Base-by-base conservation (phyloP, 2,329 filamentous ascomycete genomes). In the Claviceps pazoutovae region DNA sequence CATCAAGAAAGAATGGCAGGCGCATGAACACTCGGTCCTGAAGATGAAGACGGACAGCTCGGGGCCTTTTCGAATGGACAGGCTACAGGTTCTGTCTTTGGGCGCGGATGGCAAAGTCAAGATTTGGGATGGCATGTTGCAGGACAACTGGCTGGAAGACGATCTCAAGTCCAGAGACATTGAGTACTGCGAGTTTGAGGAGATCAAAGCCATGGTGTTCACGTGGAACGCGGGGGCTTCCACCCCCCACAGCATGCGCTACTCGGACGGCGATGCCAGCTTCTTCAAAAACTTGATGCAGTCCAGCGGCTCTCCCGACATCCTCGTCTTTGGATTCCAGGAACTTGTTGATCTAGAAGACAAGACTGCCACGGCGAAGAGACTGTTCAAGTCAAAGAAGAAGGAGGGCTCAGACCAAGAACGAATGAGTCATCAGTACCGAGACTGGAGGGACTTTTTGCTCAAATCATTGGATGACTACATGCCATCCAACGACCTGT, bases 211-310 rank as follows among this genome's bases (percentile, higher is more conserved):
- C 13, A 73, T 88, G 39, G 80, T 95, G 26, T 77, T 97, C 72
- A 96, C 90, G 0, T 98, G 93, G 93, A 98, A 98, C 64, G 91
- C 90, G 1, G 93, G 93, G 1, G 93, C 93, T n/a, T 84, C 85
- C 16, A 95, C 93, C n/a, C 93, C 93, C 0, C 83, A 82, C 53
- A 86, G 83, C 61, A 72, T 97, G 37, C 79, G 86, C 51, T 80
- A 86, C 56, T 80, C 80, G 1, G 88, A 95, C 60, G 79, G 78
- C 50, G 88, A 95, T 60, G 78, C 79, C 11, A 74, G 76, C 44
- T 97, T 97, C 65, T 86, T 97, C 61, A 81, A 82, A 57, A 81
- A 91, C 53, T 76, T 95, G 16, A 73, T 98, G 26, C 79, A 83
- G 56, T 79, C 78, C n/a, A 83, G 85, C 55, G 78, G 84, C 41